Conservation (phyloP, 371 early-diverging fungal species). For the Dichotomocladium elegans region DNA sequence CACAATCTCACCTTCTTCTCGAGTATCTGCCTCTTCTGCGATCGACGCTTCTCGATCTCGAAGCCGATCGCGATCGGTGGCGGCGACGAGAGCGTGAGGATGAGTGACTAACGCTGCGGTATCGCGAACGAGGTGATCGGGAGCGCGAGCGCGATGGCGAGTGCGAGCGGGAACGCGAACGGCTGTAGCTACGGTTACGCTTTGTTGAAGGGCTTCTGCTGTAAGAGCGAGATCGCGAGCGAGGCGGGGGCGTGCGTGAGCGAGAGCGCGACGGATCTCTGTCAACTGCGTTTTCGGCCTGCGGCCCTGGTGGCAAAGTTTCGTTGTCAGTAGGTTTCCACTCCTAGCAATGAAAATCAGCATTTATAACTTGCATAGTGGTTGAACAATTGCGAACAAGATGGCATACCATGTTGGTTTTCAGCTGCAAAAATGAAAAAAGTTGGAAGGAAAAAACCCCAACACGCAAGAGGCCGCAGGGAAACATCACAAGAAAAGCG, state of each 20-base stretch:
- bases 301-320: too few relatives aligned
- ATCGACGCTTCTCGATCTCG: constrained; percentile 26
- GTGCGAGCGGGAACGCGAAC: constrained; percentile 26
- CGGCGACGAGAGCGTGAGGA: constrained; percentile 31
- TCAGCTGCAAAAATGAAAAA: not conserved
- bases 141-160: constrained; percentile 12
- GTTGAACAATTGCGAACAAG: not conserved
- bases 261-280: not conserved
- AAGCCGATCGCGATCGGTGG: constrained; percentile 30
- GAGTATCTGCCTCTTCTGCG: constrained; percentile 5
- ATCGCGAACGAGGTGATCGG: constrained; percentile 14
- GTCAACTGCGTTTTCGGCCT: not conserved
- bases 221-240: constrained; percentile 5
- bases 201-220: constrained; percentile 9
- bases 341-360: not conserved
- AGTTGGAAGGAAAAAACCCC: not conserved
- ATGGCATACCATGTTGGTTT: not conserved
- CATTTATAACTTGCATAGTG: not conserved
- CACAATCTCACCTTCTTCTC: constrained; percentile 10
- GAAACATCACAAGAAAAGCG: not conserved
- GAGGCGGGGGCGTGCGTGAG: not conserved
- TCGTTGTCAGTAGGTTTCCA: not conserved
- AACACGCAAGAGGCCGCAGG: not conserved
- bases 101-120: constrained; percentile 14
- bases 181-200: constrained; percentile 5